Percentiles rank a stretch among this genome's conserved stretches.
Evolutionary conservation across 495 filamentous ascomycete genomes (phyloP).

Genomic region (Talaromyces trachyspermus): DNA sequence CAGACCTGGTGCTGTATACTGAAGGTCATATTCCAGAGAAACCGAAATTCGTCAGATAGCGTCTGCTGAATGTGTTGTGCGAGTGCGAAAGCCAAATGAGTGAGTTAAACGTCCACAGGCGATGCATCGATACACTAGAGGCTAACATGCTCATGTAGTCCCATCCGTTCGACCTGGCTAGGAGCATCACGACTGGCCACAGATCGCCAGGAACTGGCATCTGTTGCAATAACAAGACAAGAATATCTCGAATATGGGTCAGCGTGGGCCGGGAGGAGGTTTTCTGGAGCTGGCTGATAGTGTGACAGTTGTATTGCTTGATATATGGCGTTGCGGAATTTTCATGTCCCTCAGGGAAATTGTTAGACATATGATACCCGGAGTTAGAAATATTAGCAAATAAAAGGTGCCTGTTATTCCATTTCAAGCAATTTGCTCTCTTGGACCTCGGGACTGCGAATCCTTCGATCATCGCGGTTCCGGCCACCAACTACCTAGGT

Average conservation of each 20-base stretch:
- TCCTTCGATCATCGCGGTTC: too few species aligned
- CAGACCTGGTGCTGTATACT: not conserved
- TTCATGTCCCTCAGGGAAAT: not conserved
- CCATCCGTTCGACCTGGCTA: constrained; percentile 74
- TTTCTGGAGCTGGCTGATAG: constrained; percentile 35
- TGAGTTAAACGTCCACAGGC: constrained; percentile 21
- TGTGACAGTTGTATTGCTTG: not conserved
- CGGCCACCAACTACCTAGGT: too few species aligned
- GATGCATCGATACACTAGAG: not conserved
- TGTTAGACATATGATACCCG: constrained; percentile 7
- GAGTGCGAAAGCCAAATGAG: constrained; percentile 63
- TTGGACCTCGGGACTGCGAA: too few species aligned
- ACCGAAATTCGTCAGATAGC: constrained; percentile 67
- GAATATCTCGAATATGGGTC: constrained; percentile 88
- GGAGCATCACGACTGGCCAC: constrained; percentile 71
- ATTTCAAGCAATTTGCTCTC: not conserved
- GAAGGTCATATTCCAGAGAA: constrained; percentile 33
- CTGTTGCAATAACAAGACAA: constrained; percentile 66
- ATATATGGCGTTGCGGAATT: constrained; percentile 6
- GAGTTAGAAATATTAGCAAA: not conserved
- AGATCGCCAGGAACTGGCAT: constrained; percentile 52
- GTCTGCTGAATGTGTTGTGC: constrained; percentile 68
- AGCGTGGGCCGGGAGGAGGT: constrained; percentile 68
- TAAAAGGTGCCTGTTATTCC: not conserved
- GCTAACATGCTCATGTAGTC: constrained; percentile 28